Conservation (phyloP, 2,329 filamentous ascomycete genomes). For the Biscogniauxia marginata region DNA sequence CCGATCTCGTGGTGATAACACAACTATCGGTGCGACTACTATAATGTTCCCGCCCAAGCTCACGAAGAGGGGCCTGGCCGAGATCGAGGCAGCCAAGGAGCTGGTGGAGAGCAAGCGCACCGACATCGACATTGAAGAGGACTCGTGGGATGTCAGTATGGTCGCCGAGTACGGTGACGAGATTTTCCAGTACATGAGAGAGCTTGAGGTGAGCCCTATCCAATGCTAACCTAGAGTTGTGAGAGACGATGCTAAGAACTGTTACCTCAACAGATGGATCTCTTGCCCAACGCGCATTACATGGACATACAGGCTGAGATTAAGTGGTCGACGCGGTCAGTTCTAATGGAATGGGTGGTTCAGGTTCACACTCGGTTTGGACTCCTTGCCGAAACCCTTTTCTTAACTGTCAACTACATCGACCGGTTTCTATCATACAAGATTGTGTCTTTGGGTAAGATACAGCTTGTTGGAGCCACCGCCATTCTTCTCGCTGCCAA, state of each 20-base stretch:
- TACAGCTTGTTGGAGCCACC: conserved; percentile 94
- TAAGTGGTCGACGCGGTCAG: conserved; percentile 97
- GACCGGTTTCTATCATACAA: conserved; percentile 95
- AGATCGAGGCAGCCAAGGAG: conserved; percentile 65
- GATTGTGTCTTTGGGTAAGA: conserved; percentile 89
- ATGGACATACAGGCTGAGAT: conserved; percentile 98
- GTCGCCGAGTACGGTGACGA: conserved; percentile 95
- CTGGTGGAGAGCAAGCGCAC: conserved; percentile 67
- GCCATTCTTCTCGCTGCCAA: conserved; percentile 95
- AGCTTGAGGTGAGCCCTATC: conserved; percentile 69
- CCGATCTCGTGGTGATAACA: conserved; percentile 67
- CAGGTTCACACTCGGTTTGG: conserved; percentile 93
- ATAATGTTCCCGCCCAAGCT: conserved; percentile 69
- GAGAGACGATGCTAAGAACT: conserved; percentile 17
- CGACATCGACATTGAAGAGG: conserved; percentile 79
- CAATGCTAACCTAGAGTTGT: neutral
- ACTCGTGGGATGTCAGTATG: conserved; percentile 94
- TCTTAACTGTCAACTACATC: conserved; percentile 93
- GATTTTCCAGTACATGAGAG: conserved; percentile 88
- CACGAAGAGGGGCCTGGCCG: conserved; percentile 66
- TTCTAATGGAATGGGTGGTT: conserved; percentile 97
- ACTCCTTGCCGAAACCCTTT: conserved; percentile 90
- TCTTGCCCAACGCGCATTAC: conserved; percentile 88
- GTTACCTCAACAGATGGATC: conserved; percentile 54
- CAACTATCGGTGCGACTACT: conserved; percentile 49